Percentiles rank a stretch among this genome's conserved stretches.
phyloP scores from a whole-genome alignment of 2,329 filamentous ascomycete genomes.

The Diaporthe nobilis region DNA sequence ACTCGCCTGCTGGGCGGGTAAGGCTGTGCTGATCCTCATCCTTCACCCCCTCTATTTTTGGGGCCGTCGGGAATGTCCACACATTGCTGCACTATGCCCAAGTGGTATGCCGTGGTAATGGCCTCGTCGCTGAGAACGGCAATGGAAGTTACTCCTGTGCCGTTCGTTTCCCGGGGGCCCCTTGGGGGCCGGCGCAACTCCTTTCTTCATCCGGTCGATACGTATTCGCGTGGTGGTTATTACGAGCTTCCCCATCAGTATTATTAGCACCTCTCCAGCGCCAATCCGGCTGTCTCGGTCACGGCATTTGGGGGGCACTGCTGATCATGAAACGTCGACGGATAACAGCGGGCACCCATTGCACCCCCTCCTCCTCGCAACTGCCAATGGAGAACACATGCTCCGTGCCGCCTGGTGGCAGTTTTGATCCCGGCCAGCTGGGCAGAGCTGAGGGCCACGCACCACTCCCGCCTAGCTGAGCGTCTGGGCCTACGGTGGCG shows the following conservation, averaged over 20 bases:
- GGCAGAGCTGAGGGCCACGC: slow-evolving; percentile 37
- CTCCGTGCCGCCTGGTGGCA: slow-evolving; percentile 35
- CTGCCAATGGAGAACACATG: slow-evolving; percentile 15
- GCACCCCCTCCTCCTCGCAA: not conserved
- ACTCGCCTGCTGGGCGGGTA: slow-evolving; percentile 28
- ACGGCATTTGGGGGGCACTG: slow-evolving; percentile 17
- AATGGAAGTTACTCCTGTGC: slow-evolving; percentile 8
- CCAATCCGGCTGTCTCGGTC: slow-evolving; percentile 33
- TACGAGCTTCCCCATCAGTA: slow-evolving; percentile 8
- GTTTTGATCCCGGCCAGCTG: slow-evolving; percentile 33
- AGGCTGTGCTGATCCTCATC: slow-evolving; percentile 37
- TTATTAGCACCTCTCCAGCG: slow-evolving; percentile 19
- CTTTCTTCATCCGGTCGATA: slow-evolving; percentile 19
- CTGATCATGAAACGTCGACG: slow-evolving; percentile 28
- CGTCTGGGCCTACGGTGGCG: not conserved
- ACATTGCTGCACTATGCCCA: slow-evolving; percentile 15
- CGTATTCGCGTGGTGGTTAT: slow-evolving; percentile 12
- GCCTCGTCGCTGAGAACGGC: slow-evolving; percentile 26
- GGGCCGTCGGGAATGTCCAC: slow-evolving; percentile 1
- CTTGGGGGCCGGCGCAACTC: not conserved
- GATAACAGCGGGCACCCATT: slow-evolving; percentile 35
- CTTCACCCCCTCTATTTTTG: slow-evolving; percentile 31
- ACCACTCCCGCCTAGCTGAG: slow-evolving; percentile 33
- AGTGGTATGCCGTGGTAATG: slow-evolving; percentile 4
- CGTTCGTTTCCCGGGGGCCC: not conserved